Evolutionary conservation across 805 yeast species (phyloP).

Genomic region (Schwanniomyces polymorphus): DNA sequence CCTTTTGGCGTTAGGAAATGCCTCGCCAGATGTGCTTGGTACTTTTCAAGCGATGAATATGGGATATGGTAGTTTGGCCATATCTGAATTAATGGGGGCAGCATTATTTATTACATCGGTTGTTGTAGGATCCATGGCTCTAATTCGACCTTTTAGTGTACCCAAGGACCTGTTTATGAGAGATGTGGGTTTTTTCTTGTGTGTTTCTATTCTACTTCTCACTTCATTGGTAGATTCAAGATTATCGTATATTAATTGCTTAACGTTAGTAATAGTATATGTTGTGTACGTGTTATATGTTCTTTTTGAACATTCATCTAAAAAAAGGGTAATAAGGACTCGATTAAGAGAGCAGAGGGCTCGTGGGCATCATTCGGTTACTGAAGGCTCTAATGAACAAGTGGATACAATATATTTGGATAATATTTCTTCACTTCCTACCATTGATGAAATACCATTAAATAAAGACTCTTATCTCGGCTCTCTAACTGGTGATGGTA

Average conservation of each 20-base stretch:
- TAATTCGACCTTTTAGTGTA: conserved; percentile 64
- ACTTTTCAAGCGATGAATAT: conserved; percentile 79
- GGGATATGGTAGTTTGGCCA: conserved; percentile 73
- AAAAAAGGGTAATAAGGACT: conserved; percentile 11
- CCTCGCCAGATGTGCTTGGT: conserved; percentile 85
- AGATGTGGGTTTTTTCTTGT: conserved; percentile 60
- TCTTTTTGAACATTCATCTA: conserved; percentile 27
- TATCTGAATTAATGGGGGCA: conserved; percentile 91
- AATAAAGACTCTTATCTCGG: not conserved
- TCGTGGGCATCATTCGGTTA: conserved; percentile 16
- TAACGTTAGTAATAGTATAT: conserved; percentile 57
- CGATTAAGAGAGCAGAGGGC: conserved; percentile 19
- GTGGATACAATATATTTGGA: conserved; percentile 20
- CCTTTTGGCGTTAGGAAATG: conserved; percentile 86
- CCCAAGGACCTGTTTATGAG: conserved; percentile 51
- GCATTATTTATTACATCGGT: conserved; percentile 79
- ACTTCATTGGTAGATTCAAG: conserved; percentile 54
- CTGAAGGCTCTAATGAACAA: conserved; percentile 6
- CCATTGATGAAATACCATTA: conserved; percentile 22
- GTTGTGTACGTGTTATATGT: conserved; percentile 53
- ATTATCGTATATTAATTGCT: conserved; percentile 56
- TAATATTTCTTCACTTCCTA: conserved; percentile 21
- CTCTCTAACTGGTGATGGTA: not conserved
- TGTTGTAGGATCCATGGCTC: conserved; percentile 76
- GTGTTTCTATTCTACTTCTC: conserved; percentile 51